These are phyloP conservation scores for Nakazawaea pomicola DNA, from an alignment of 805 yeast genomes.

Conservation along the genomic window DNA sequence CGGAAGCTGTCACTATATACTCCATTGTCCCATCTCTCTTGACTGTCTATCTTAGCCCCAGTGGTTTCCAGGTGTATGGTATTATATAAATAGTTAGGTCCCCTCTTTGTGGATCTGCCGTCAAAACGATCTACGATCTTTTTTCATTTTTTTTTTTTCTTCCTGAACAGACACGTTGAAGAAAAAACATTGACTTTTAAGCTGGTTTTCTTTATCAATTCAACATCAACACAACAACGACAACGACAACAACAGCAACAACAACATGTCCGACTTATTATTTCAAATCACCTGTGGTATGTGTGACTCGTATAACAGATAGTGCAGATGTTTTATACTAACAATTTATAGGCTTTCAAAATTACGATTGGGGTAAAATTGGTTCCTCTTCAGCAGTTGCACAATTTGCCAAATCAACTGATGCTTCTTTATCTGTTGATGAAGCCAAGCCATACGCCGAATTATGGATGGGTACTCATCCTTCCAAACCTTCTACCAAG, in stretches of 20 bases:
- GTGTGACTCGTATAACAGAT: constrained; percentile 7
- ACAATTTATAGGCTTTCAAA: constrained; percentile 26
- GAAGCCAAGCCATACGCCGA: constrained; percentile 90
- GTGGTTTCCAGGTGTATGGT: no score
- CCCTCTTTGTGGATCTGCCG: no score
- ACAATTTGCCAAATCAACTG: constrained; percentile 68
- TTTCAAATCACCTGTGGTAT: constrained; percentile 30
- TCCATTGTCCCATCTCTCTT: background rate
- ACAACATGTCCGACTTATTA: constrained; percentile 20
- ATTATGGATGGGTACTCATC: constrained; percentile 99
- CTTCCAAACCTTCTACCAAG: constrained; percentile 75
- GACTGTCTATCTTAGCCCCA: no score
- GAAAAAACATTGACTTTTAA: background rate
- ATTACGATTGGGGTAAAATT: constrained; percentile 52
- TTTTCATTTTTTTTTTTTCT: no score
- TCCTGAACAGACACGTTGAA: background rate
- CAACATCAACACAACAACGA: no score
- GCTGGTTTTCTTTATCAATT: no score
- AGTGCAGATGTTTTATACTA: background rate
- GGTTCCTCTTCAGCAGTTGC: constrained; percentile 89
- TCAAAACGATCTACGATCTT: no score
- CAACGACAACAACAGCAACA: no score
- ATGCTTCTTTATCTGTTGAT: constrained; percentile 56
- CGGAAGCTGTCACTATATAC: constrained; percentile 33
- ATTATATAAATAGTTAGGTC: no score